Evolutionary conservation across 495 filamentous ascomycete genomes (phyloP), one percentile per base, ranked within the genome.

Genomic region (Podospora anserina): DNA sequence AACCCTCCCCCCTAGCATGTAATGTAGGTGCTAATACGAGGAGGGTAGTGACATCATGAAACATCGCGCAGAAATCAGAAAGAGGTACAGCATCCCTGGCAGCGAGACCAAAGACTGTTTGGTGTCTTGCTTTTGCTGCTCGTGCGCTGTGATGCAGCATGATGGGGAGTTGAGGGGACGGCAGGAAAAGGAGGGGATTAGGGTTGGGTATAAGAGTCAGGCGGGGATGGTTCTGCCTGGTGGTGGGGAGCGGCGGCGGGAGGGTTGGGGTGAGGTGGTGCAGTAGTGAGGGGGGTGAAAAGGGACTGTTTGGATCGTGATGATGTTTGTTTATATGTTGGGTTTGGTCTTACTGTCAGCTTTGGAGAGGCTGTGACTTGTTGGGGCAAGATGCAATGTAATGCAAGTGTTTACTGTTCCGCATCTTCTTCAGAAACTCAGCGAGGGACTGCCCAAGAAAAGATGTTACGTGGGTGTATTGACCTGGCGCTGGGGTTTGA

Each of bases 141-240:
- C 80, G 71, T 87, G 86, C 73, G 78, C 78, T 13, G 69, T 87
- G 53, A 78, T 84, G 26, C 86, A 88, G 72, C 74, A 84, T 13
- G 83, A 87, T 65, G 86, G 87, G 76, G 86, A 88, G 68, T 71
- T 83, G 39, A 72, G 72, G 57, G 65, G 56, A 23, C 55, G 68
- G 70, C 64, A 18, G 53, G 58, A 49, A 20, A 63, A 5, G 6
- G 64, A 9, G 55, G 64, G 26, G 28, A 32, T 44, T 3, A 30
- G 11, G 54, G 64, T 26, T 19, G 9, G 23, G 64, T 54, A 57
- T 11, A 19, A 15, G 27, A n/a, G n/a, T 5, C 11, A 58, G 6
- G 16, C 44, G 53, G 9, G 6, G 23, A 58, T 58, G 55, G 11
- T 58, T 15, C 3, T 58, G 55, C 15, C 15, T 58, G n/a, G n/a